phyloP scores from a whole-genome alignment of 345 rosid genomes.

The Camelina hispida region DNA sequence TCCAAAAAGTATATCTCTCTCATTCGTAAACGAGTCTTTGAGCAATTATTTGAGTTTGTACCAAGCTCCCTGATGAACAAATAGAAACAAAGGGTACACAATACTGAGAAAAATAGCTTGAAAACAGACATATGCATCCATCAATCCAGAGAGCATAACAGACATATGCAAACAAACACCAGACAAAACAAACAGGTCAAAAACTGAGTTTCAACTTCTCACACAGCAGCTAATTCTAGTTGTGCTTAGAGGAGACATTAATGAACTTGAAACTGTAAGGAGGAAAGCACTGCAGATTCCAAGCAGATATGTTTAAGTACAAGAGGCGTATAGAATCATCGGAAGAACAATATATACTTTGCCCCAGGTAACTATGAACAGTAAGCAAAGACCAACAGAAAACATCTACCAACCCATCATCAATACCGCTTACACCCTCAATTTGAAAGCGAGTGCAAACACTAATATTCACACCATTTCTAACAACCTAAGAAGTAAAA shows the following conservation, averaged over 20 bases:
- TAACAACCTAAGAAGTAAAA: neutral
- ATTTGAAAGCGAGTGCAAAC: neutral
- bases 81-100: conserved; percentile 4
- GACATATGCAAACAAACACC: neutral
- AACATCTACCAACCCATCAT: neutral
- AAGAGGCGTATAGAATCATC: neutral
- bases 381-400: neutral
- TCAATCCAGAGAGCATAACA: conserved; percentile 11
- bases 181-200: conserved; percentile 13
- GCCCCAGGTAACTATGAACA: neutral
- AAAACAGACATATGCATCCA: conserved; percentile 3
- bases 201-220: neutral
- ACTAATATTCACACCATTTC: neutral
- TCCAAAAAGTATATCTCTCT: conserved; percentile 2
- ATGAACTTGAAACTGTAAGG: neutral
- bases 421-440: neutral
- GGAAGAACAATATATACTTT: too few species aligned
- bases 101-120: neutral
- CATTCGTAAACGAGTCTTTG: conserved; percentile 11
- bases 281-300: neutral
- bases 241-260: neutral
- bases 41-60: conserved; percentile 30
- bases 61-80: conserved; percentile 13
- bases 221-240: neutral
- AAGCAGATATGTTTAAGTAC: conserved; percentile 1